Conservation (phyloP, 495 filamentous ascomycete genomes). For the Parmelia sp. region DNA sequence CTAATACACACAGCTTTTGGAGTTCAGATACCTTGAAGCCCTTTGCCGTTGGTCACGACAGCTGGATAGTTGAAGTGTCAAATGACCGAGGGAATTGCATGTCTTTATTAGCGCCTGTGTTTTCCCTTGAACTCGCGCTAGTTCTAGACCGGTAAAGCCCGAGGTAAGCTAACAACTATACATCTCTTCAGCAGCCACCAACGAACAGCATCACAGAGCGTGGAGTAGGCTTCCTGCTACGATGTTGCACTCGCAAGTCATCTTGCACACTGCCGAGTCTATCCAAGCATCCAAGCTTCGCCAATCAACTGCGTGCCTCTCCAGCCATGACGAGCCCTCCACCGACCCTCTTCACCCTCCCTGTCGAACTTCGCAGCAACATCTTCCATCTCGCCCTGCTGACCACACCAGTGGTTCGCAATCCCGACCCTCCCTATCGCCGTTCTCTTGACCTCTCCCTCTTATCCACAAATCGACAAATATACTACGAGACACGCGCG, state of each 20-base stretch:
- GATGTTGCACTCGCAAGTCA: no score
- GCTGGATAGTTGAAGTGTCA: no score
- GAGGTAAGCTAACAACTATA: no score
- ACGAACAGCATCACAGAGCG: background rate
- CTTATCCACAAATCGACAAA: background rate
- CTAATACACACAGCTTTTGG: no score
- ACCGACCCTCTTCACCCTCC: background rate
- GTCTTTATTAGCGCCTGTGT: no score
- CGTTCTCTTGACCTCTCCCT: background rate
- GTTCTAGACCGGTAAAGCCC: background rate
- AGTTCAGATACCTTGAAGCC: no score
- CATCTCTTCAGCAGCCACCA: background rate
- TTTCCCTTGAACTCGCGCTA: background rate
- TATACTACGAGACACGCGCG: background rate
- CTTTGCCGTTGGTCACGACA: no score
- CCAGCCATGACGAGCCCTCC: background rate
- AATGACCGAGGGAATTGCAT: no score
- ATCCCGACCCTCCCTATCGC: background rate
- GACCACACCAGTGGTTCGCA: background rate
- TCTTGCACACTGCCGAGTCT: background rate
- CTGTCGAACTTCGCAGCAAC: background rate
- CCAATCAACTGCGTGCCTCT: background rate
- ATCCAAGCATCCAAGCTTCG: background rate
- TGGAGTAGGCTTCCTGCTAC: background rate
- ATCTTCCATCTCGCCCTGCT: background rate